A percentile compares a stretch with the other conserved stretches of the same genome.
Evolutionary conservation across 345 rosid genomes (phyloP).

Genomic region (Nasturtium officinale): DNA sequence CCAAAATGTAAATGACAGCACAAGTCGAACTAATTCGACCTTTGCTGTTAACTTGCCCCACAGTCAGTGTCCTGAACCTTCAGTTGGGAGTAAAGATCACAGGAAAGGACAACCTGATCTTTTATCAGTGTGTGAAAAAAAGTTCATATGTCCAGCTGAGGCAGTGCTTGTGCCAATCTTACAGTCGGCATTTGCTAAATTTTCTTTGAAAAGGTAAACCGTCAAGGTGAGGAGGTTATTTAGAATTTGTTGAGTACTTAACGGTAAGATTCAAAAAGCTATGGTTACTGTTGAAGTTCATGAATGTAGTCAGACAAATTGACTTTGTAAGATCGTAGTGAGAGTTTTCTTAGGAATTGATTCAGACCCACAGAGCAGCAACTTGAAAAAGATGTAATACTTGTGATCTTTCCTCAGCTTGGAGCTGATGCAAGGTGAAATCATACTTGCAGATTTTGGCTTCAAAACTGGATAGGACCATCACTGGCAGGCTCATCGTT

Average conservation of each 20-base stretch:
- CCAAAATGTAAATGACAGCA: conserved; percentile 51
- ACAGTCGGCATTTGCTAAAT: conserved; percentile 78
- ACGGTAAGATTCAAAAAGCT: conserved; percentile 26
- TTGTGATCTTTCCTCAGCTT: conserved; percentile 32
- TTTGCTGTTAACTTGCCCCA: conserved; percentile 54
- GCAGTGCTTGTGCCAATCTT: conserved; percentile 91
- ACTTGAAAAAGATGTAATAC: conserved; percentile 25
- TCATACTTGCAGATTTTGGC: conserved; percentile 87
- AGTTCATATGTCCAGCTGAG: conserved; percentile 84
- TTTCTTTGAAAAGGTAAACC: conserved; percentile 83
- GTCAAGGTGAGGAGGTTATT: conserved; percentile 26
- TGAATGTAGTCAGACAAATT: conserved; percentile 22
- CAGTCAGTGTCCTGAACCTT: conserved; percentile 63
- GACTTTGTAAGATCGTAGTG: conserved; percentile 23
- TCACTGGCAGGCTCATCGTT: conserved; percentile 84
- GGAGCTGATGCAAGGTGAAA: conserved; percentile 44
- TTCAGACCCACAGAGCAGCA: conserved; percentile 18
- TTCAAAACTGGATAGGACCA: conserved; percentile 98
- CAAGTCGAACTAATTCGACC: conserved; percentile 49
- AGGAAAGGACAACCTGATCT: conserved; percentile 54
- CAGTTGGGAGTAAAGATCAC: conserved; percentile 58
- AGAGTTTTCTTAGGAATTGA: conserved; percentile 18
- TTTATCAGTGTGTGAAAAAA: conserved; percentile 55
- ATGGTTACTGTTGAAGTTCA: conserved; percentile 17
- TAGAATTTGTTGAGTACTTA: conserved; percentile 22